phyloP scores from a whole-genome alignment of 352 stramenopile genomes.

The Blastocystis hominis region DNA sequence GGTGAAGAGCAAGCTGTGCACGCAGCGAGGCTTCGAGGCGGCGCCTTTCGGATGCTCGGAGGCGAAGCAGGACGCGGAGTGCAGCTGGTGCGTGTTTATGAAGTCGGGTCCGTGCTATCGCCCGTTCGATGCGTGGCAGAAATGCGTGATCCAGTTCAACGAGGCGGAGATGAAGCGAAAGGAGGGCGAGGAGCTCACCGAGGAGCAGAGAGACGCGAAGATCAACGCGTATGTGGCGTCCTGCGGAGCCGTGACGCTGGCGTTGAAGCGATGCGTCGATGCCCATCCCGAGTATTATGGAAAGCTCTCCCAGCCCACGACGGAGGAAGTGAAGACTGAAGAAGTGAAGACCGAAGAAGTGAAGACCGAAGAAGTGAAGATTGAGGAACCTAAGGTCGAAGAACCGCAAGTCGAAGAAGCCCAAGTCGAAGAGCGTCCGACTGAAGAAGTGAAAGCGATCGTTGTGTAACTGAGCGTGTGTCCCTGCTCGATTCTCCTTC shows the following conservation, averaged over 20 bases:
- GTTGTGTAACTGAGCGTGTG: too few species aligned
- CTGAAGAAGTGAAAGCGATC: too few species aligned
- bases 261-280: constrained; percentile 73
- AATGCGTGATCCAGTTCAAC: constrained; percentile 66
- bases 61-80: constrained; percentile 69
- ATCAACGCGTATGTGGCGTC: constrained; percentile 70
- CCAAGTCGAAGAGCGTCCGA: neutral
- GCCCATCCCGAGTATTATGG: constrained; percentile 77
- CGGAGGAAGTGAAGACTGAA: neutral
- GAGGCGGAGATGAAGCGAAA: constrained; percentile 48
- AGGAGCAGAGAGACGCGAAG: constrained; percentile 22
- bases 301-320: constrained; percentile 67
- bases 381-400: neutral
- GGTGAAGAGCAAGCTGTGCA: constrained; percentile 47
- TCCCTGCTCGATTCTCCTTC: neutral
- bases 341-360: neutral
- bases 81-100: constrained; percentile 79
- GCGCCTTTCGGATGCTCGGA: constrained; percentile 31
- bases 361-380: neutral
- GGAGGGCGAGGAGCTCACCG: neutral
- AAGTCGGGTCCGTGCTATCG: constrained; percentile 72
- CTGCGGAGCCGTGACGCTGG: constrained; percentile 70
- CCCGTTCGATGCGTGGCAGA: constrained; percentile 73
- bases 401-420: neutral
- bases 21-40: neutral